Evolutionary conservation across 1,284 basidiomycete genomes (phyloP).

Genomic region (Chalciporus piperatoides): DNA sequence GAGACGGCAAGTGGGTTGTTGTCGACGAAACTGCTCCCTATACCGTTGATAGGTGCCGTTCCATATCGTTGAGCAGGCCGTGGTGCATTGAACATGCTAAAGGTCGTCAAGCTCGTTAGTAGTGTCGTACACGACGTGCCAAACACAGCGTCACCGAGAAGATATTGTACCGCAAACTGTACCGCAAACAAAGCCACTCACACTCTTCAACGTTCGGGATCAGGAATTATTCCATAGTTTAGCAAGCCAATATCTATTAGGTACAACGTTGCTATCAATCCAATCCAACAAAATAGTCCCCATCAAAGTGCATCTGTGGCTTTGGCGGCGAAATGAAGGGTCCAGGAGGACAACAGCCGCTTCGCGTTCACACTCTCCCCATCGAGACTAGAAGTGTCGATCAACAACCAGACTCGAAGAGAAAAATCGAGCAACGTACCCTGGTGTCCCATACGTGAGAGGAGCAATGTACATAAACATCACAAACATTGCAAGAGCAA

Average conservation of each 20-base stretch:
- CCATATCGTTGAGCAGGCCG: constrained; percentile 65
- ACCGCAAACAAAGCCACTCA: constrained; percentile 2
- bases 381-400: constrained; percentile 50
- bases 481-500: constrained; percentile 57
- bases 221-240: constrained; percentile 3
- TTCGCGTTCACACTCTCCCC: constrained; percentile 71
- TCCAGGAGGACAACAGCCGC: constrained; percentile 74
- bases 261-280: constrained; percentile 18
- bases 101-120: constrained; percentile 2
- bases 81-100: constrained; percentile 73
- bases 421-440: constrained; percentile 50
- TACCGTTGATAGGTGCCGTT: constrained; percentile 49
- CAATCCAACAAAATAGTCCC: constrained; percentile 16
- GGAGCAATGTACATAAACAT: constrained; percentile 79
- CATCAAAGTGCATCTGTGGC: constrained; percentile 38
- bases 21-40: constrained; percentile 69
- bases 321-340: constrained; percentile 81
- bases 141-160: constrained; percentile 14
- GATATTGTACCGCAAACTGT: neutral
- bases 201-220: neutral
- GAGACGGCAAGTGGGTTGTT: constrained; percentile 74
- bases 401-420: constrained; percentile 9
- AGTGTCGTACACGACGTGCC: constrained; percentile 6
- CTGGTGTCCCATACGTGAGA: constrained; percentile 88
- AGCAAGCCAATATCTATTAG: constrained; percentile 23